Evolutionary conservation across 2,329 filamentous ascomycete genomes (phyloP), one percentile per base, ranked within the genome.

Genomic region (Epichloe uncinata): DNA sequence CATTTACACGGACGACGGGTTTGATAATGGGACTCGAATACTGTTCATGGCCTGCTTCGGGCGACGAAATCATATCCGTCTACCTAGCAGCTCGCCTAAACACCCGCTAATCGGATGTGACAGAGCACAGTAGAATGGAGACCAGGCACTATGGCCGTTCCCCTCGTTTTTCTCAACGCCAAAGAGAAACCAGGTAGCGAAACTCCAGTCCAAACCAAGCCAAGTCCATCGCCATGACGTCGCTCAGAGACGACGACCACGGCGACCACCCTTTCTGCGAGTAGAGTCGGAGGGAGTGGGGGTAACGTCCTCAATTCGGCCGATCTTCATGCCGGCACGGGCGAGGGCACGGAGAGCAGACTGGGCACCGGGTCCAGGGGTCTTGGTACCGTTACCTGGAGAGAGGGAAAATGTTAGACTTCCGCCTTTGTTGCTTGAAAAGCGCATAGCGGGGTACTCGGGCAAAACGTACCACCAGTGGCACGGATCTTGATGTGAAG

Each of bases 401-500:
- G 20, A 38, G 56, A 34, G 45, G 20, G 30, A 13, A 5, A 33
- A 22, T 22, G 43, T 50, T 44, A 50, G 48, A 43, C 16, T 18
- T 16, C 9, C 11, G 12, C 3, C 16, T 45, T 12, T n/a, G 20
- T 22, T 11, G 5, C 13, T 35, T 20, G 5, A 7, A 4, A 15
- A 4, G 30, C 30, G 9, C 6, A 15, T 44, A 11, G 15, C 12
- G 45, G n/a, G 12, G 12, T 1, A 36, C 34, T 20, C 20, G 3
- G 13, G 30, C 42, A 9, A 15, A 37, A 75, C 79, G 63, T 78
- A 90, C 90, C 89, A 81, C 93, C 93, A 69, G 93, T 98, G 72
- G 93, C 94, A 72, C 94, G 85, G 81, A 98, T 98, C 88, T 98
- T 98, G 82, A 98, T 94, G 84, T 98, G 94, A 59, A 98, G 87